A percentile compares a stretch with the other conserved stretches of the same genome.
These are phyloP conservation scores for Lactuca saligna DNA, from an alignment of 129 eudicot genomes.

Conservation along the genomic window DNA sequence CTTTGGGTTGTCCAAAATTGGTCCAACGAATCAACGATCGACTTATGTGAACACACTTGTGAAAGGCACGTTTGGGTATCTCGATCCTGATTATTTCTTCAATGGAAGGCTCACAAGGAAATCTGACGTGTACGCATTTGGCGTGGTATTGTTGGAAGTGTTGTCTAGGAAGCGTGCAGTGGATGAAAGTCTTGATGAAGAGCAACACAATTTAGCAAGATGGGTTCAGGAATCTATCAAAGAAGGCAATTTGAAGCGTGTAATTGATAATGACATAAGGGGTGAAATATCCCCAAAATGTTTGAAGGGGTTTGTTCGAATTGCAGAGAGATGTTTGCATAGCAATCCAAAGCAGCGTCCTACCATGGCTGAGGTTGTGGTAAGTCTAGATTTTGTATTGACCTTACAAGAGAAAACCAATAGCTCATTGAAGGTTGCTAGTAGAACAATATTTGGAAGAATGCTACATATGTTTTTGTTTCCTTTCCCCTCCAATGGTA, in stretches of 20 bases:
- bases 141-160: constrained; percentile 34
- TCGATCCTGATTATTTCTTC: constrained; percentile 23
- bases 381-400: constrained; percentile 13
- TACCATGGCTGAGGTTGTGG: constrained; percentile 28
- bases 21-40: constrained; percentile 28
- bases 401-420: constrained; percentile 14
- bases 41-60: background rate
- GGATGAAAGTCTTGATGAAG: background rate
- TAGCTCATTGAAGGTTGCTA: background rate
- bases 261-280: constrained; percentile 15
- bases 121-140: constrained; percentile 31
- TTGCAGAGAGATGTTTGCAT: no score
- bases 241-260: constrained; percentile 17
- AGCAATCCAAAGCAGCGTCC: background rate
- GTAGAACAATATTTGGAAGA: constrained; percentile 1
- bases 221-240: constrained; percentile 36
- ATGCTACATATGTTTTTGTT: background rate
- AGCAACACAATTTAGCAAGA: constrained; percentile 23
- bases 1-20: constrained; percentile 25
- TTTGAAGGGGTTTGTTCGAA: no score
- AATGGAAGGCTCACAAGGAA: constrained; percentile 30
- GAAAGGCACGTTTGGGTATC: constrained; percentile 31
- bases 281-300: no score
- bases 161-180: constrained; percentile 32
- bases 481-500: background rate